Evolutionary conservation across 768 basidiomycete species (phyloP).

Genomic region (Boletus rubroflammeus): DNA sequence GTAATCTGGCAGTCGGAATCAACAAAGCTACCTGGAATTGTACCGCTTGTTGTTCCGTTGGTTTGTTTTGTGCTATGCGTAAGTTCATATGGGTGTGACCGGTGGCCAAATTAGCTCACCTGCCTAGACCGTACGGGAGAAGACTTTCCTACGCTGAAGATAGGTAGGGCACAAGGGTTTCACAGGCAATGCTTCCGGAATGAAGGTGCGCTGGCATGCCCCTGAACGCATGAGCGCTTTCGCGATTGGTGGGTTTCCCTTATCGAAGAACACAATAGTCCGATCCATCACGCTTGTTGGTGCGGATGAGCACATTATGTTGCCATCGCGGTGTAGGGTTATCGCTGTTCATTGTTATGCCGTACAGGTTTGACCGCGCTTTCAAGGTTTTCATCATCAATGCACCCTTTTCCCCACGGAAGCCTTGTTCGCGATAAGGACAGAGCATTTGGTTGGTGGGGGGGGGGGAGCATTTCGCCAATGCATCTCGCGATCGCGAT

Average conservation of each 20-base stretch:
- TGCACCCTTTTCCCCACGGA: slow-evolving; percentile 2
- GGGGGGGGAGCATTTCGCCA: slow-evolving; percentile 3
- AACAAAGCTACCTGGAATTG: neutral
- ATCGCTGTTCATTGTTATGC: neutral
- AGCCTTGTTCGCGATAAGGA: slow-evolving; percentile 22
- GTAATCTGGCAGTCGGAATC: neutral
- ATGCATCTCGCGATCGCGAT: slow-evolving; percentile 1
- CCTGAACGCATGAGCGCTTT: slow-evolving; percentile 14
- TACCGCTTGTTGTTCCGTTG: neutral
- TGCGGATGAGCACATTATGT: neutral
- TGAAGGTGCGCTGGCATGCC: slow-evolving; percentile 8
- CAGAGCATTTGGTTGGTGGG: slow-evolving; percentile 14
- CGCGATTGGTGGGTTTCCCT: slow-evolving; percentile 22
- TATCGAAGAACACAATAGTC: slow-evolving; percentile 3
- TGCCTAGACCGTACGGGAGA: neutral
- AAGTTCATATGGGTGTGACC: slow-evolving; percentile 4
- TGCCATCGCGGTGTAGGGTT: slow-evolving; percentile 1
- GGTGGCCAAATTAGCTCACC: slow-evolving; percentile 21
- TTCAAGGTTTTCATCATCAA: neutral
- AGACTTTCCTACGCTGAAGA: slow-evolving; percentile 3
- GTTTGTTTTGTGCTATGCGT: neutral
- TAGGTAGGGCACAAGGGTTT: slow-evolving; percentile 10
- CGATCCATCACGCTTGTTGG: slow-evolving; percentile 1
- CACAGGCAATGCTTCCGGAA: slow-evolving; percentile 12
- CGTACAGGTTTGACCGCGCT: neutral